Evolutionary conservation across 83 land plant genomes (phyloP), one percentile per base, ranked within the genome.

Genomic region (Picea mariana): DNA sequence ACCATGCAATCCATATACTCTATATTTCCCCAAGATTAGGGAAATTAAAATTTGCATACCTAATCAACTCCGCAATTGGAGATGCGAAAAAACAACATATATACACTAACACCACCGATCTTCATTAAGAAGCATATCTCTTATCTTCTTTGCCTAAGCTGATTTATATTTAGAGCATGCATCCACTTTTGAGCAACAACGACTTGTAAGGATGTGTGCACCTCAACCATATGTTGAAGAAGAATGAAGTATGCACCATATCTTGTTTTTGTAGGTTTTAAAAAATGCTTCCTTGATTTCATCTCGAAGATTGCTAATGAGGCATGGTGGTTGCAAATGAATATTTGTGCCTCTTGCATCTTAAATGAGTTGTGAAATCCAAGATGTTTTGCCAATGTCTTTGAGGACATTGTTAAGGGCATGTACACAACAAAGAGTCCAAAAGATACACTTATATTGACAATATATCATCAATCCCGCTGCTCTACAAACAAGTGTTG

Each of bases 341-440:
- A 42, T 6, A 42, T 42, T 42, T 42, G 44, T 42, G 44, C 44
- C 44, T 42, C 2, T 42, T 5, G 44, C 44, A 42, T 42, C 44
- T 42, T 42, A 42, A 42, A 42, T 42, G 44, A 42, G 44, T 42
- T 42, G 5, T 42, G 44, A 42, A 42, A 42, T 42, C 44, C 44
- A 5, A 64, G 20, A 20, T 18, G 16, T 64, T n/a, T 64, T 64
- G 23, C 82, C 66, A 4, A 82, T 86, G 62, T 82, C 80, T 59
- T 86, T 82, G 16, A 82, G 40, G 3, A 67, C 81, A 59, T 78
- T 77, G 21, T 81, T 82, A 2, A 81, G 80, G 55, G 82, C 81
- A 44, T 81, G 86, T 12, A 85, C 80, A 2, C 81, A 73, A 68
- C 87, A 85, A 42, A 81, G 82, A 31, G 84, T 82, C 84, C 81